phyloP scores from a whole-genome alignment of 441 rosid species.

The Croton setiger region DNA sequence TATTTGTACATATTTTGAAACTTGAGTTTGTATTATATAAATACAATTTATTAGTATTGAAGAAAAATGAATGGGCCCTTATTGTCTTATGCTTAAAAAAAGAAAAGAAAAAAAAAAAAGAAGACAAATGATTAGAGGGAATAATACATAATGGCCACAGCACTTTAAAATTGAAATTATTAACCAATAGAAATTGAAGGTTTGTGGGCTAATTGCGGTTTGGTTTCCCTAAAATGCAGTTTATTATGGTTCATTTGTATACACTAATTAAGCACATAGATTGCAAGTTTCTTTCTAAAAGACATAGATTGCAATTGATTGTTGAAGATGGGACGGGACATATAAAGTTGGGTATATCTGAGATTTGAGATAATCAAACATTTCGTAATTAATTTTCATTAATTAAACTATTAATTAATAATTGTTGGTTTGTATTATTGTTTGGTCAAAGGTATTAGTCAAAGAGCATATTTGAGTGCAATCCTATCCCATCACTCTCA shows the following conservation, averaged over 20 bases:
- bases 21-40: neutral
- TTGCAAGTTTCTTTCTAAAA: neutral
- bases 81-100: too few species aligned
- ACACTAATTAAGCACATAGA: neutral
- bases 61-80: too few species aligned
- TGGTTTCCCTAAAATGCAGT: too few species aligned
- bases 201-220: too few species aligned
- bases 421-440: constrained; percentile 12
- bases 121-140: too few species aligned
- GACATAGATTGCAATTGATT: neutral
- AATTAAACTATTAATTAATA: neutral
- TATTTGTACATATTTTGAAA: neutral
- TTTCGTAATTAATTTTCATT: neutral
- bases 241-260: too few species aligned
- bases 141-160: too few species aligned
- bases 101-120: too few species aligned
- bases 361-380: neutral
- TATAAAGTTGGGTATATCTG: neutral
- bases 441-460: constrained; percentile 36
- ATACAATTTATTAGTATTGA: too few species aligned
- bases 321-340: neutral
- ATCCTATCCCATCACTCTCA: constrained; percentile 30
- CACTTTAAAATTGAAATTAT: too few species aligned
- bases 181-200: too few species aligned
- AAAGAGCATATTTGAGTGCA: constrained; percentile 45